Percentiles rank a stretch among this genome's conserved stretches.
Evolutionary conservation across 257 asterid genomes (phyloP).

Genomic region (Solanum medicagineum): DNA sequence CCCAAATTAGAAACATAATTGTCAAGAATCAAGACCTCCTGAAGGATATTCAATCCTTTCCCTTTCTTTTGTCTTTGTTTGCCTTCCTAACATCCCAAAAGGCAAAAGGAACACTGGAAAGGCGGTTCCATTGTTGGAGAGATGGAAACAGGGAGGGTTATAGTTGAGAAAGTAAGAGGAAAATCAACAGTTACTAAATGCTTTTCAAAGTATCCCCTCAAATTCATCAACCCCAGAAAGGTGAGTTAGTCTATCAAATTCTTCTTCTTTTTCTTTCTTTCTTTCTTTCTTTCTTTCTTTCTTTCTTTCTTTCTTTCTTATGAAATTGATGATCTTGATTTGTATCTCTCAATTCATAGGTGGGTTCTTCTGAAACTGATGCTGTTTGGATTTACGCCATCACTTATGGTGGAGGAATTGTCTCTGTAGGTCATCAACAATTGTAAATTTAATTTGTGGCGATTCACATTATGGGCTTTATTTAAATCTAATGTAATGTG

Average conservation of each 20-base stretch:
- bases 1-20: too few relatives aligned
- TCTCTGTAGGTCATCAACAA: slow-evolving; percentile 35
- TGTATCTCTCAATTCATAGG: slow-evolving; percentile 18
- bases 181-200: slow-evolving; percentile 62
- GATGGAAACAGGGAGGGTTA: slow-evolving; percentile 71
- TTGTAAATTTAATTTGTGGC: background rate
- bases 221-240: slow-evolving; percentile 84
- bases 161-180: slow-evolving; percentile 60
- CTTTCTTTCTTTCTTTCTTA: background rate
- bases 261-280: background rate
- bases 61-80: too few relatives aligned
- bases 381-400: slow-evolving; percentile 91
- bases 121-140: background rate
- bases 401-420: slow-evolving; percentile 95
- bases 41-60: too few relatives aligned
- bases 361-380: slow-evolving; percentile 58
- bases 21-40: too few relatives aligned
- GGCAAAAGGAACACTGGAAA: background rate
- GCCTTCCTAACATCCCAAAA: background rate
- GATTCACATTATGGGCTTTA: background rate
- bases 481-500: background rate
- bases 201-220: slow-evolving; percentile 75
- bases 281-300: background rate
- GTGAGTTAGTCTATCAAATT: slow-evolving; percentile 9
- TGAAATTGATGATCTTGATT: background rate